Percentiles rank a stretch among this genome's conserved stretches.
Conservation (phyloP, 2,329 filamentous ascomycete species). For the Colletotrichum tamarilloi region DNA sequence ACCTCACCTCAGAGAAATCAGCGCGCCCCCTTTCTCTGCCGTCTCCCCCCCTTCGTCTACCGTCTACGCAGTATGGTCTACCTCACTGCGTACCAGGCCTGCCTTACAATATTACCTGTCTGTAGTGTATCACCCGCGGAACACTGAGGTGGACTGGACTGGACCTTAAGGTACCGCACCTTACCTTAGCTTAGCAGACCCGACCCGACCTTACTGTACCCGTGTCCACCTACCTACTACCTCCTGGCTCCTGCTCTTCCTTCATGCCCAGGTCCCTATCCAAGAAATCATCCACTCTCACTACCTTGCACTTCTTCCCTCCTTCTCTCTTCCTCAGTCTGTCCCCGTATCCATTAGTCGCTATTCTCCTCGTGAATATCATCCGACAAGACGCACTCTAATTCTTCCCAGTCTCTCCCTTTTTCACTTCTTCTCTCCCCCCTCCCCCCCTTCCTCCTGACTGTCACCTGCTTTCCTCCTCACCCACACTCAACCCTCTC, state of each 20-base stretch:
- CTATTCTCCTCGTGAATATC: conserved; percentile 33
- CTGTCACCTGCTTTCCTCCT: conserved; percentile 34
- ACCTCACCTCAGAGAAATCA: background rate
- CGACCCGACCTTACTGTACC: conserved; percentile 9
- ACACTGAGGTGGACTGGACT: background rate
- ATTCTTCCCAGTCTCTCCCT: conserved; percentile 32
- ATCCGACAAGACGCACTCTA: conserved; percentile 36
- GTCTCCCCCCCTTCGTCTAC: background rate
- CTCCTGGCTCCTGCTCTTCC: conserved; percentile 10
- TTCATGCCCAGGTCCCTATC: conserved; percentile 19
- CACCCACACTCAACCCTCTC: background rate
- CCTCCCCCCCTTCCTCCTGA: conserved; percentile 36
- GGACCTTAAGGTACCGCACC: background rate
- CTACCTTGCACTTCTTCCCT: conserved; percentile 38
- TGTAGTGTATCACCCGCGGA: background rate
- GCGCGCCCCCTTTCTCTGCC: conserved; percentile 16
- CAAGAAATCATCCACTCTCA: conserved; percentile 31
- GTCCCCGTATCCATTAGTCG: conserved; percentile 29
- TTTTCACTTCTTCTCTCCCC: conserved; percentile 28
- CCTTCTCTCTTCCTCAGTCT: conserved; percentile 16
- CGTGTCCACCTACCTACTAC: conserved; percentile 21
- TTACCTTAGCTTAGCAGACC: background rate
- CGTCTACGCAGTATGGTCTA: background rate
- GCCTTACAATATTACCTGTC: background rate
- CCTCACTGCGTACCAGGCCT: conserved; percentile 10